Evolutionary conservation across 2,329 filamentous ascomycete genomes (phyloP), one percentile per base, ranked within the genome.

Genomic region (Fonsecaea pedrosoi): DNA sequence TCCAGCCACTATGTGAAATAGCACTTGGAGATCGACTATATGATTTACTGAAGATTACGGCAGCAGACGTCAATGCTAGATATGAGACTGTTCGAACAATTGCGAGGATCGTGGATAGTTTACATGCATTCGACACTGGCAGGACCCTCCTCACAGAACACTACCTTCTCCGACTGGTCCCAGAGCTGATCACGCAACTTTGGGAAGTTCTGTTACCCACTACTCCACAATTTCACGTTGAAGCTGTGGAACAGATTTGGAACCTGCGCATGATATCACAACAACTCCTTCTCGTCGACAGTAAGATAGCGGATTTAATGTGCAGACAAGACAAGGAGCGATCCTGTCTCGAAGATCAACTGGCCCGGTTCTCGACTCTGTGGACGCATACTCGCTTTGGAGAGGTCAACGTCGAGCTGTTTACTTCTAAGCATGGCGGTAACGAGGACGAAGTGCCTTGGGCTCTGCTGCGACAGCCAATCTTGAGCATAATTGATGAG

Each of bases 141-240:
- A 50, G 42, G 32, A 40, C 54, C 6, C 62, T 59, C 15, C 42
- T 70, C 13, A 66, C 67, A 37, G 61, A 69, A 58, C 76, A 80
- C 60, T 77, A 81, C 90, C 58, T 89, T 83, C 63, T 84, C 81
- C 63, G 78, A 62, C 79, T 96, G 8, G 86, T 94, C 4, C 83
- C 87, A 21, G 84, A 86, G 34, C 80, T 98, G 25, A 88, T 95
- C 15, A 82, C 83, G 1, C 86, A 89, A 64, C 84, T 94, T 0
- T 99, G 95, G 95, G 78, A 82, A 4, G 92, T 92, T 74, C 80
- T 99, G 45, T 91, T 92, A 0, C 89, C 92, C n/a, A 84, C 89
- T 12, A 89, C 90, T 69, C 93, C 94, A 0, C 97, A 97, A 75
- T 96, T 94, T 72, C 95, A 98, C 75, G 94, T 99, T 37, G 96